A percentile compares a stretch with the other conserved stretches of the same genome.
Conservation (phyloP, 352 stramenopile species). For the Pythium dissotocum region DNA sequence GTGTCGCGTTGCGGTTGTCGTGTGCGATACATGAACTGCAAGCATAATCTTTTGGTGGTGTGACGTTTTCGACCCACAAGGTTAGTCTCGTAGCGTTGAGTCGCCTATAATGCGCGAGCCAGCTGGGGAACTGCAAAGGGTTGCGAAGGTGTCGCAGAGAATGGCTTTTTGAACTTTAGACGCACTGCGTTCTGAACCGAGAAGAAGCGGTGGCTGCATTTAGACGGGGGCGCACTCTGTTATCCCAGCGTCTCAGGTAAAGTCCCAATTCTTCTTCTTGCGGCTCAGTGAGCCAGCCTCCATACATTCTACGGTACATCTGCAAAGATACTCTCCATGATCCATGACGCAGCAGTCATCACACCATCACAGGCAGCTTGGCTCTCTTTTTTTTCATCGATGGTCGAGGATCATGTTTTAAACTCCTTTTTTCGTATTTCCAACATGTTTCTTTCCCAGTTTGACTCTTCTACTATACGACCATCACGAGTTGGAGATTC, state of each 20-base stretch:
- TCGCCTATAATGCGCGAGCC: not conserved
- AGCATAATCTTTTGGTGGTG: slow-evolving; percentile 2
- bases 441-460: not conserved
- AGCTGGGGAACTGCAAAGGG: not conserved
- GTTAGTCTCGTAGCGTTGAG: not conserved
- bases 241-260: not conserved
- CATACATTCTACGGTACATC: not conserved
- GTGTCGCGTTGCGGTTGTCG: not conserved
- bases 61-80: not conserved
- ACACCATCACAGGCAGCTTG: not conserved
- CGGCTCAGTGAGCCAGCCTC: not conserved
- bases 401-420: not conserved
- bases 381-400: not conserved
- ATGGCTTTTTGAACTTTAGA: no score
- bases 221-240: not conserved
- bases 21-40: not conserved
- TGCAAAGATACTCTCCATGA: not conserved
- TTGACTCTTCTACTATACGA: not conserved
- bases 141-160: slow-evolving; percentile 1
- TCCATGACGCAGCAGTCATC: not conserved
- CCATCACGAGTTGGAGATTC: not conserved
- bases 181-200: not conserved
- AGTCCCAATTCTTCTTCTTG: not conserved
- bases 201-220: not conserved
- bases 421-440: not conserved